Evolutionary conservation across 352 stramenopile species (phyloP).

Genomic region (Globisporangium solare): DNA sequence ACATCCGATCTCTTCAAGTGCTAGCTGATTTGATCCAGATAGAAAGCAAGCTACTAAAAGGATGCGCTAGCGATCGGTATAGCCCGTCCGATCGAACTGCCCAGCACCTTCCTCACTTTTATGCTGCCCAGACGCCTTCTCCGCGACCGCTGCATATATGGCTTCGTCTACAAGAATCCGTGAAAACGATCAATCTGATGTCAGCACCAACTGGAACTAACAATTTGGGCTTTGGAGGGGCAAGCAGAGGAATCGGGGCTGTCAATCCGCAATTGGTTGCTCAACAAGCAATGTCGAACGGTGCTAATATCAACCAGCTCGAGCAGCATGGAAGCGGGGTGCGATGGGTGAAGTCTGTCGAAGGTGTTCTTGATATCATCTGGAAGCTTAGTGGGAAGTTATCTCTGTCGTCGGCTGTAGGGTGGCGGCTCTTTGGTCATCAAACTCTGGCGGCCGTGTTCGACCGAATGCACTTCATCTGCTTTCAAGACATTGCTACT

Average conservation of each 20-base stretch:
- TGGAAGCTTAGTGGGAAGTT: constrained; percentile 69
- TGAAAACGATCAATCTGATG: constrained; percentile 7
- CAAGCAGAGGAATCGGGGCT: constrained; percentile 11
- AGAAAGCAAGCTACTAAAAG: constrained; percentile 44
- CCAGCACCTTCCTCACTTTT: constrained; percentile 28
- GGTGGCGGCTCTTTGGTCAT: constrained; percentile 51
- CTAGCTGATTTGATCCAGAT: constrained; percentile 40
- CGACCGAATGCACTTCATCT: constrained; percentile 40
- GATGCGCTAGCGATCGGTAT: constrained; percentile 5
- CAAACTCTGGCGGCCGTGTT: constrained; percentile 43
- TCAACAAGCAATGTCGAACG: constrained; percentile 6
- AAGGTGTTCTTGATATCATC: constrained; percentile 50
- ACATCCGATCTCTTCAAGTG: constrained; percentile 45
- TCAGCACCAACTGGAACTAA: not conserved
- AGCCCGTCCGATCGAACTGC: not conserved
- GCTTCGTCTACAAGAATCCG: constrained; percentile 25
- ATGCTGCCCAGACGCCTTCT: constrained; percentile 24
- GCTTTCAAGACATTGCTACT: constrained; percentile 51
- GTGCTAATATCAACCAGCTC: constrained; percentile 6
- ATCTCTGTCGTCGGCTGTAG: constrained; percentile 31
- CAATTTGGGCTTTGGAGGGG: not conserved
- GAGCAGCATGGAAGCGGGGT: constrained; percentile 26
- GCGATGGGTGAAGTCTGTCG: constrained; percentile 47
- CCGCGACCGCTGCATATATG: constrained; percentile 43
- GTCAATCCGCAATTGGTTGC: constrained; percentile 24